Evolutionary conservation across 2,329 filamentous ascomycete species (phyloP).

Genomic region (Paecilomyces variotii): DNA sequence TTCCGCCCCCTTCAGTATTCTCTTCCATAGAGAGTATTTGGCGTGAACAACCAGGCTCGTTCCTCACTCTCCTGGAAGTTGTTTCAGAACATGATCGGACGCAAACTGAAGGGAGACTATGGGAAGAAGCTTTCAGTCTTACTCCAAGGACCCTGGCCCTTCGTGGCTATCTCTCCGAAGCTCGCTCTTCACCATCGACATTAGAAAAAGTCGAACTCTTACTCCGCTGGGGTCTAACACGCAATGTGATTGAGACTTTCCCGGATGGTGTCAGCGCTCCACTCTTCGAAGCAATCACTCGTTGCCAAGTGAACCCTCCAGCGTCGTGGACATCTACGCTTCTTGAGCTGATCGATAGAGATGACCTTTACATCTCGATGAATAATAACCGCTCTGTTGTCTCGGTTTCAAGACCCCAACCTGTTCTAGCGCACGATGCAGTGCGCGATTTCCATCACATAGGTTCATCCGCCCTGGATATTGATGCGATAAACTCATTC

Average conservation of each 20-base stretch:
- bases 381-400: conserved; percentile 36
- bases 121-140: conserved; percentile 30
- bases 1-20: conserved; percentile 53
- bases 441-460: conserved; percentile 71
- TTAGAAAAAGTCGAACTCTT: conserved; percentile 66
- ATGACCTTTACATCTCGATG: conserved; percentile 67
- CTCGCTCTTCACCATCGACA: conserved; percentile 43
- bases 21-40: conserved; percentile 43
- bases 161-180: conserved; percentile 55
- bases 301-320: conserved; percentile 75
- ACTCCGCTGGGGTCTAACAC: conserved; percentile 56
- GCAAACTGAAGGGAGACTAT: conserved; percentile 22
- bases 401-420: conserved; percentile 24
- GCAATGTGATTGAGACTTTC: conserved; percentile 65
- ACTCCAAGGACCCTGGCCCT: conserved; percentile 65
- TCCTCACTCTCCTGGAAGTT: conserved; percentile 45
- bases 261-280: conserved; percentile 77
- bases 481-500: conserved; percentile 48
- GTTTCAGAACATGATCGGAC: conserved; percentile 26
- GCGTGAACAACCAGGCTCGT: conserved; percentile 26
- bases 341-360: conserved; percentile 67
- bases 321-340: conserved; percentile 64
- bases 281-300: conserved; percentile 74
- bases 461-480: conserved; percentile 47
- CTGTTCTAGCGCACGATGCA: conserved; percentile 54